phyloP scores from a whole-genome alignment of 1,284 basidiomycete genomes.

The Ustilago cynodontis region DNA sequence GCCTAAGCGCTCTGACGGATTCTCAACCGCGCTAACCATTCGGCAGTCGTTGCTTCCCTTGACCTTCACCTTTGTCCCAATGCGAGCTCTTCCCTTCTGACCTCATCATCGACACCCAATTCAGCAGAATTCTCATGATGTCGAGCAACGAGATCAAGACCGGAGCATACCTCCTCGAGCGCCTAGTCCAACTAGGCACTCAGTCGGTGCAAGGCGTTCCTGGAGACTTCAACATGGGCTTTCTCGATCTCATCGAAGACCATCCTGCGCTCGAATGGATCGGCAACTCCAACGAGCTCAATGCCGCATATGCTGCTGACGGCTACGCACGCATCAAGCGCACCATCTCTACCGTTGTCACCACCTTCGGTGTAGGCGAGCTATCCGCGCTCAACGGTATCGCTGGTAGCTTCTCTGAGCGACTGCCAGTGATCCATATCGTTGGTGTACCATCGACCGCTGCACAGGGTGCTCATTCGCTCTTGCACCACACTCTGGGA shows the following conservation, averaged over 20 bases:
- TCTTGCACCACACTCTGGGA: constrained; percentile 71
- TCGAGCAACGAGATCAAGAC: constrained; percentile 51
- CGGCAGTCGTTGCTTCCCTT: not conserved
- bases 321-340: constrained; percentile 81
- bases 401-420: constrained; percentile 78
- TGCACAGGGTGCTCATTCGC: constrained; percentile 75
- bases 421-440: constrained; percentile 91
- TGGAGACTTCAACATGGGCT: constrained; percentile 87
- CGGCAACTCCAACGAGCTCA: constrained; percentile 77
- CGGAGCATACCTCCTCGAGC: constrained; percentile 63
- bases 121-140: constrained; percentile 26
- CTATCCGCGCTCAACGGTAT: constrained; percentile 75
- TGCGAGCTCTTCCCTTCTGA: too few species aligned
- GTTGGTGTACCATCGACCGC: constrained; percentile 85
- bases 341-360: constrained; percentile 55
- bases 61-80: too few species aligned
- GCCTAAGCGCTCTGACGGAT: not conserved
- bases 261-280: constrained; percentile 83
- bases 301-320: constrained; percentile 85
- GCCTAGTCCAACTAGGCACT: constrained; percentile 61
- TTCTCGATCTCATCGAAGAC: constrained; percentile 84
- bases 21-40: too few species aligned
- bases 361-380: constrained; percentile 87
- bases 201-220: constrained; percentile 87
- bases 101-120: not conserved